These are phyloP conservation scores for Diaporthe destruens DNA, from an alignment of 2,329 filamentous ascomycete genomes.

Conservation along the genomic window DNA sequence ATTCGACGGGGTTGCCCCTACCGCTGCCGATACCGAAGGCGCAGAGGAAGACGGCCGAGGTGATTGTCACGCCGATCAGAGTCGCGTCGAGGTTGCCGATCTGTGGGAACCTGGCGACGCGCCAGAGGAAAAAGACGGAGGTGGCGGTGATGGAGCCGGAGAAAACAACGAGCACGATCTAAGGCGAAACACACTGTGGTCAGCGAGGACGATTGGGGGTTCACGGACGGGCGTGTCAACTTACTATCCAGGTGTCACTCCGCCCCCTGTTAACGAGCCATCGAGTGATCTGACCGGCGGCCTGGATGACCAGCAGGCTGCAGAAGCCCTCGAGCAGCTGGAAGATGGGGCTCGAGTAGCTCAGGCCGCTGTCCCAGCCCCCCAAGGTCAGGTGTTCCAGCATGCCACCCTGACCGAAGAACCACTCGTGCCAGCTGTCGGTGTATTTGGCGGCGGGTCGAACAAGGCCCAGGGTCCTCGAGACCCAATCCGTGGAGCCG, in stretches of 20 bases:
- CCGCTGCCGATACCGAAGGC: constrained; percentile 95
- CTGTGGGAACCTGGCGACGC: constrained; percentile 92
- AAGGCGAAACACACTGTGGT: constrained; percentile 45
- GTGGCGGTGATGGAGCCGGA: constrained; percentile 94
- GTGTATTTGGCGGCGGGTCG: constrained; percentile 67
- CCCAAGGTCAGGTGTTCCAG: constrained; percentile 85
- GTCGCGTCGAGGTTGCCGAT: constrained; percentile 93
- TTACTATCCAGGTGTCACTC: constrained; percentile 96
- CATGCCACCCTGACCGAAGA: constrained; percentile 88
- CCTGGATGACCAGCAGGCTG: constrained; percentile 94
- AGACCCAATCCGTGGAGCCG: constrained; percentile 83
- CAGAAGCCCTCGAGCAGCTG: constrained; percentile 97
- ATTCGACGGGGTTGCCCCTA: constrained; percentile 94
- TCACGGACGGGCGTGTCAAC: constrained; percentile 50
- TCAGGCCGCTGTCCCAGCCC: constrained; percentile 87
- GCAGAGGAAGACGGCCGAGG: constrained; percentile 91
- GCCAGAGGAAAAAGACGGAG: constrained; percentile 95
- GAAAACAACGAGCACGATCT: constrained; percentile 89
- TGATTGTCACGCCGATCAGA: constrained; percentile 91
- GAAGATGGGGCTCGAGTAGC: constrained; percentile 94
- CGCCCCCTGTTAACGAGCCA: constrained; percentile 94
- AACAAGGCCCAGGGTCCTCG: constrained; percentile 79
- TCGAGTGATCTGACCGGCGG: constrained; percentile 91
- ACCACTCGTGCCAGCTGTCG: constrained; percentile 82
- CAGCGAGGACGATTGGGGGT: constrained; percentile 45